These are phyloP conservation scores for Chenopodium quinoa DNA, from an alignment of 148 eudicot species.

Conservation along the genomic window DNA sequence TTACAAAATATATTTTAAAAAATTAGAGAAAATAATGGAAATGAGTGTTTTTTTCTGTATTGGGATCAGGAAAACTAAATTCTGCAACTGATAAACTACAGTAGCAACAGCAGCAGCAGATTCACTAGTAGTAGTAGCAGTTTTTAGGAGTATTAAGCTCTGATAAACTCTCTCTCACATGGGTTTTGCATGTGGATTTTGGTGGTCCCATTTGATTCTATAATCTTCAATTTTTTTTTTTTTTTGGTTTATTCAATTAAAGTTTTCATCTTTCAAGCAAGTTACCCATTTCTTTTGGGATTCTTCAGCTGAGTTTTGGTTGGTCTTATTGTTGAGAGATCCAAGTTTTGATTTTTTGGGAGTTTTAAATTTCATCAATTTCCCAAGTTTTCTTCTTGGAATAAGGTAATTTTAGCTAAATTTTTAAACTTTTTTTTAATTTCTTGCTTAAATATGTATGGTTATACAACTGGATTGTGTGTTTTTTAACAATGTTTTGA, in stretches of 20 bases:
- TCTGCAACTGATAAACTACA: constrained; percentile 24
- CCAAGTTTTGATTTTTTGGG: constrained; percentile 20
- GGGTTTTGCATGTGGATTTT: constrained; percentile 22
- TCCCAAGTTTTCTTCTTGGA: constrained; percentile 28
- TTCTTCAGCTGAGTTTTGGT: background rate
- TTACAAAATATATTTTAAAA: background rate
- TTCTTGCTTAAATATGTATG: background rate
- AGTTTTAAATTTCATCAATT: background rate
- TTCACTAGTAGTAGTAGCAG: constrained; percentile 16
- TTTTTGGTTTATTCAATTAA: constrained; percentile 4
- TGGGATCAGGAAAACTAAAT: constrained; percentile 37
- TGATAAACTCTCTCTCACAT: constrained; percentile 17
- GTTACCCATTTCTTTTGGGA: background rate
- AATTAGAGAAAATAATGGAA: background rate
- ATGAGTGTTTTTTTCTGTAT: constrained; percentile 14
- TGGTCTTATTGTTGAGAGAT: constrained; percentile 22
- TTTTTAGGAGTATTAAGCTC: background rate
- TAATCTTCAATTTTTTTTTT: background rate
- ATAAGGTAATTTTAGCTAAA: constrained; percentile 18
- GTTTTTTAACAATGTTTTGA: background rate
- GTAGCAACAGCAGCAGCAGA: constrained; percentile 13
- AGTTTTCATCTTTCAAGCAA: constrained; percentile 24
- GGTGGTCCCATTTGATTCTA: constrained; percentile 12
- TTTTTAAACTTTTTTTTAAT: background rate
- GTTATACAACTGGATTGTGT: background rate